Percentiles rank a stretch among this genome's conserved stretches.
Evolutionary conservation across 371 early-diverging fungal species (phyloP).

Genomic region (Umbelopsis sp.): DNA sequence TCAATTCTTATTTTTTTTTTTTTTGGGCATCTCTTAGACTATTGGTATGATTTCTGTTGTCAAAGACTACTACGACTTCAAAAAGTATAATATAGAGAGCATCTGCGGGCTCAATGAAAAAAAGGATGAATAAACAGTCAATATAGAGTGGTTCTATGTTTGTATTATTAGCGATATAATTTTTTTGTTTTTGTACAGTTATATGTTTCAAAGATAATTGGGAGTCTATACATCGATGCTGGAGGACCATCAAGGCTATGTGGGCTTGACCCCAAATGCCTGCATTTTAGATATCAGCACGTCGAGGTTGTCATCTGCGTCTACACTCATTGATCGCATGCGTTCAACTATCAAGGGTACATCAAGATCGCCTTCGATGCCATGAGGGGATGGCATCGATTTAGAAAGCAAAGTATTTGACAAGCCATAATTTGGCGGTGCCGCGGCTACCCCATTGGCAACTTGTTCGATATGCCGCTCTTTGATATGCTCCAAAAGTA

Average conservation of each 20-base stretch:
- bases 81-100: conserved; percentile 72
- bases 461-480: background rate
- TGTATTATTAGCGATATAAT: conserved; percentile 3
- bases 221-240: background rate
- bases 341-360: conserved; percentile 1
- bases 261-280: conserved; percentile 7
- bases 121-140: background rate
- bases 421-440: background rate
- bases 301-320: conserved; percentile 4
- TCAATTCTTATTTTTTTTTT: background rate
- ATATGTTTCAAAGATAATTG: background rate
- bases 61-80: conserved; percentile 61
- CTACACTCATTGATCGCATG: conserved; percentile 12
- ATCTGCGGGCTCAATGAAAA: conserved; percentile 45
- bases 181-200: background rate
- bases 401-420: background rate
- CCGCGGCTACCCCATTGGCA: background rate
- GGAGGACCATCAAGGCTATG: background rate
- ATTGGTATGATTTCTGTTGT: conserved; percentile 78
- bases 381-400: background rate
- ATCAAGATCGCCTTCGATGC: conserved; percentile 8
- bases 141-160: background rate
- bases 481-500: conserved; percentile 2
- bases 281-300: conserved; percentile 9
- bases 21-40: conserved; percentile 39